Conservation (phyloP, 176 grass and related monocot species). For the Raddia distichophylla region DNA sequence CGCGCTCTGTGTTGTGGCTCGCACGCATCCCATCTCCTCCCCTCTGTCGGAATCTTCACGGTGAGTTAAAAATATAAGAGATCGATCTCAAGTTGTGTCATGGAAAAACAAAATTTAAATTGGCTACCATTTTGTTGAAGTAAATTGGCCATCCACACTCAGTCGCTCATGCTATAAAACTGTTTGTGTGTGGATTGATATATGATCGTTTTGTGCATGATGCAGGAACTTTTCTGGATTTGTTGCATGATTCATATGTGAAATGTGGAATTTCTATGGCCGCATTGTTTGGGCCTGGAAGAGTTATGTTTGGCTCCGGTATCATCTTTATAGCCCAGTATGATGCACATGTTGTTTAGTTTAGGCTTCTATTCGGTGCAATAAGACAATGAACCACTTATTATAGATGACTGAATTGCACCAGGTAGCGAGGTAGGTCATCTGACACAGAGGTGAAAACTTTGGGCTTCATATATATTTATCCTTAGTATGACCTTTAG, state of each 20-base stretch:
- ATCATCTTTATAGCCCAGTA: background rate
- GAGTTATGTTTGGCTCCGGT: constrained; percentile 53
- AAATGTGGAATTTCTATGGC: constrained; percentile 77
- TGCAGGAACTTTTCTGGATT: constrained; percentile 68
- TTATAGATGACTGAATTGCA: background rate
- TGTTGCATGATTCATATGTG: constrained; percentile 92
- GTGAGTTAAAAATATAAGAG: constrained; percentile 44
- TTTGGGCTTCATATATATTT: background rate
- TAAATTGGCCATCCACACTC: background rate
- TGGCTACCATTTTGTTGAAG: background rate
- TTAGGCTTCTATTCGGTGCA: background rate
- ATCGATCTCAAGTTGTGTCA: background rate
- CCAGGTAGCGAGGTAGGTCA: background rate
- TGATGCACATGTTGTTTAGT: constrained; percentile 3
- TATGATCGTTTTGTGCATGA: constrained; percentile 16
- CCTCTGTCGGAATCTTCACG: constrained; percentile 86
- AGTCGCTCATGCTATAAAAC: background rate
- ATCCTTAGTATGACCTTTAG: background rate
- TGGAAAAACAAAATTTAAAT: background rate
- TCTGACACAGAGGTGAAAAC: constrained; percentile 1
- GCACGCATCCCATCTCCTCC: constrained; percentile 79
- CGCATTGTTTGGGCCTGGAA: constrained; percentile 83
- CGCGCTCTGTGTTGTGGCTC: constrained; percentile 86
- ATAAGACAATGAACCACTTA: background rate
- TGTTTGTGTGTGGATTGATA: background rate